Evolutionary conservation across 768 basidiomycete genomes (phyloP), one percentile per base, ranked within the genome.

Genomic region (Hygrocybe punicea): DNA sequence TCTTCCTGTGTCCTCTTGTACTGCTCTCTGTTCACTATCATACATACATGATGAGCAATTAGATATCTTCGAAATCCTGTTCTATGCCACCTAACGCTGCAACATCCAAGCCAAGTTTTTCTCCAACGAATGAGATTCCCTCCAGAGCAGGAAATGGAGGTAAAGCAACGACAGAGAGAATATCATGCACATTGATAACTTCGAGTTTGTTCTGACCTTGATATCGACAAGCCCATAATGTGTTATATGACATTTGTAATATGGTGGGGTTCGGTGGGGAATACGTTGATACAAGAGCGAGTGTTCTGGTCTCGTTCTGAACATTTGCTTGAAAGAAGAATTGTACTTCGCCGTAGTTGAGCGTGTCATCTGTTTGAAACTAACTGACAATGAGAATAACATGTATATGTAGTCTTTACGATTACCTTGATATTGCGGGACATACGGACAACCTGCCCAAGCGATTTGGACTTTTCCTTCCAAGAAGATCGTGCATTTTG

Each of bases 61-160:
- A 29, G 8, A 29, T 4, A 29, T 29, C 29, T 29, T 29, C 29
- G 8, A 29, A 29, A 29, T 29, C 29, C 4, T 29, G 4, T 4
- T 29, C 29, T 4, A 4, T 8, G 29, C 29, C 29, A 67, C 35
- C 70, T 8, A 29, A 29, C 4, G 29, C 8, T 29, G 29, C 29
- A 29, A 52, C 25, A 24, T 58, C 57, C 1, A 58, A 19, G 11
- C 84, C 61, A 56, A 69, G 40, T 65, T 72, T 29, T 76, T 84
- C 52, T 72, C 81, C 24, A 56, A 65, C 49, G 71, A 74, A 65
- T 70, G 84, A 62, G 77, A 78, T 65, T 75, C 79, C 39, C 23
- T 45, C 21, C n/a, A 59, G 62, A 37, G 62, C 58, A 1, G 63
- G 61, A 33, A 66, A 60, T 1, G 64, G 64, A 34, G 64, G 61